Evolutionary conservation across 768 basidiomycete species (phyloP).

Genomic region (Suillus subluteus): DNA sequence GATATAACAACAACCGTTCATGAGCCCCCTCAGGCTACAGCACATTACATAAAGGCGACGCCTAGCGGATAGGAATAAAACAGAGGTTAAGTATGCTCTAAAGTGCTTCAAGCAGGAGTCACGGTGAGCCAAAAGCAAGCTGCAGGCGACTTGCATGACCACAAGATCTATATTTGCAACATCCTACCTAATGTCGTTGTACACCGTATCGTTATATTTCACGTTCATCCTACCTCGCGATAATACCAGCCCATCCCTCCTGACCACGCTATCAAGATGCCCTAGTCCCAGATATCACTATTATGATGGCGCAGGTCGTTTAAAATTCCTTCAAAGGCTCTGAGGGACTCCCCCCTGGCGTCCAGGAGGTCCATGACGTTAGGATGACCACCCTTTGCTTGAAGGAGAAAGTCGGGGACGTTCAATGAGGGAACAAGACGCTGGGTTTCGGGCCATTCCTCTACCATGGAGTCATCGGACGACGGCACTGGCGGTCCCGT

Average conservation of each 20-base stretch:
- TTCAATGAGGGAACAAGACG: background rate
- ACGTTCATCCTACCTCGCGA: background rate
- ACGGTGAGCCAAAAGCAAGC: no score
- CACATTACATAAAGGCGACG: no score
- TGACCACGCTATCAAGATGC: background rate
- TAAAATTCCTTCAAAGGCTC: background rate
- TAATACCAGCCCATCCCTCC: background rate
- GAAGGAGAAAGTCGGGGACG: background rate
- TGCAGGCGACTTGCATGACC: no score
- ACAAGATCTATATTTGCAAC: background rate
- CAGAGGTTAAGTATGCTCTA: no score
- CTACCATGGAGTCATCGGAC: background rate
- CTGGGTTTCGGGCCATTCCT: background rate
- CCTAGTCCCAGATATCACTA: conserved; percentile 8
- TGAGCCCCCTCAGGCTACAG: no score
- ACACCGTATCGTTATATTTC: background rate
- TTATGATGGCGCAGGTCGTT: background rate
- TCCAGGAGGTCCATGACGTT: conserved; percentile 2
- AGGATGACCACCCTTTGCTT: no score
- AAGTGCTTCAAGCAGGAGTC: no score
- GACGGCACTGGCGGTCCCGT: background rate
- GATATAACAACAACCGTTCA: no score
- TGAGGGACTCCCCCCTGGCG: background rate
- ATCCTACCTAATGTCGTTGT: background rate
- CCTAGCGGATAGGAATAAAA: no score